Percentiles rank a stretch among this genome's conserved stretches.
phyloP scores from a whole-genome alignment of 2,329 filamentous ascomycete genomes.

The Claviceps humidiphila region DNA sequence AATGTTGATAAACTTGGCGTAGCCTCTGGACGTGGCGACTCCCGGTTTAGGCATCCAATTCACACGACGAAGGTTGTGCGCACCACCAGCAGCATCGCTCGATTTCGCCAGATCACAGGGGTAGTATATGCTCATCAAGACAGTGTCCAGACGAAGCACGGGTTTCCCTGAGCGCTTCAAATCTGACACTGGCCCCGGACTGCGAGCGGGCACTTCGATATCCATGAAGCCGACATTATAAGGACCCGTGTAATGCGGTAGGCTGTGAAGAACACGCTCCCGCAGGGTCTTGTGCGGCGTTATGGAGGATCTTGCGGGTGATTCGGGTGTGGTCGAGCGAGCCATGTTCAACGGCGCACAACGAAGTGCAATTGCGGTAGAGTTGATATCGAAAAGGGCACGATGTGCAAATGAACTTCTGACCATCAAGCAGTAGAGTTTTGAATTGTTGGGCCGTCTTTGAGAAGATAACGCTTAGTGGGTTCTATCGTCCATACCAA shows the following conservation, averaged over 20 bases:
- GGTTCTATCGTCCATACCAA: not conserved
- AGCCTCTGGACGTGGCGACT: constrained; percentile 41
- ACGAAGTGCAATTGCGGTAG: not conserved
- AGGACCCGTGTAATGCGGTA: constrained; percentile 50
- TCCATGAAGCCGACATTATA: constrained; percentile 58
- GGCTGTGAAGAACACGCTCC: constrained; percentile 28
- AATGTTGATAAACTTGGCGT: constrained; percentile 46
- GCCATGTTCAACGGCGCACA: constrained; percentile 1
- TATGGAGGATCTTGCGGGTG: constrained; percentile 10
- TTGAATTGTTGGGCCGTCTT: not conserved
- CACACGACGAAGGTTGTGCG: constrained; percentile 34
- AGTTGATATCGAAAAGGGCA: not conserved
- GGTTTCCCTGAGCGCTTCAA: constrained; percentile 26
- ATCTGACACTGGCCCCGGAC: constrained; percentile 25
- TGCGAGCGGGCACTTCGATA: constrained; percentile 44
- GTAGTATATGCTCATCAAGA: constrained; percentile 54
- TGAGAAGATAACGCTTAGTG: not conserved
- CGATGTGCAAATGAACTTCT: not conserved
- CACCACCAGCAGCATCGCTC: constrained; percentile 13
- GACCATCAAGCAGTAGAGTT: not conserved
- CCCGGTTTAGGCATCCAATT: constrained; percentile 51
- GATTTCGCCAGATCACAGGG: constrained; percentile 32
- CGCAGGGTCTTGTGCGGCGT: constrained; percentile 19
- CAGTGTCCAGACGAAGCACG: constrained; percentile 35
- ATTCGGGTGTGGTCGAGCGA: not conserved